These are phyloP conservation scores for Centrapalus pauciflorus DNA, from an alignment of 129 eudicot genomes.

Conservation along the genomic window DNA sequence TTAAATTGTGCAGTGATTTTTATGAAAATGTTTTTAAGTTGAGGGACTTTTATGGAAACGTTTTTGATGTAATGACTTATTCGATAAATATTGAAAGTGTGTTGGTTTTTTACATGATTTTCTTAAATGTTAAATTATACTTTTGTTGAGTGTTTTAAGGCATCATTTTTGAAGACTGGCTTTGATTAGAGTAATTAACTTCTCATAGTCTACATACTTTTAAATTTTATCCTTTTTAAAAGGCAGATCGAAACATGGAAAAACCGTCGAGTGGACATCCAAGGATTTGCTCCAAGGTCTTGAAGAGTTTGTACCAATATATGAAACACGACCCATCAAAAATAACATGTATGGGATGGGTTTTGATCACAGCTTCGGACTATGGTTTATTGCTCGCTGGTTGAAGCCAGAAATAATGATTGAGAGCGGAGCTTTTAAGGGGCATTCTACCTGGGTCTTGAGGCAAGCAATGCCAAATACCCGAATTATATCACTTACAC, in stretches of 20 bases:
- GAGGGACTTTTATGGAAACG: too few relatives aligned
- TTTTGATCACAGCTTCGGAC: conserved; percentile 98
- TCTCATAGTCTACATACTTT: conserved; percentile 29
- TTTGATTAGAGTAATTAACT: conserved; percentile 6
- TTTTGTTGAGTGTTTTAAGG: background rate
- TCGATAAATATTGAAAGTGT: too few relatives aligned
- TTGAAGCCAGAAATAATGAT: conserved; percentile 91
- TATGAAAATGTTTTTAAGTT: too few relatives aligned
- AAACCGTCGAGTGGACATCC: conserved; percentile 85
- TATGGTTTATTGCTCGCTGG: conserved; percentile 95
- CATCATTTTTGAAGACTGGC: background rate
- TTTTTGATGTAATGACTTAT: too few relatives aligned
- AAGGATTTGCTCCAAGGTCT: conserved; percentile 84
- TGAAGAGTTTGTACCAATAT: conserved; percentile 83
- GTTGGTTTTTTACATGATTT: too few relatives aligned
- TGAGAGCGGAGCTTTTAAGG: conserved; percentile 99
- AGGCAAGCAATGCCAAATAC: conserved; percentile 96
- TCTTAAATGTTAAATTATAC: background rate
- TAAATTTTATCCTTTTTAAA: conserved; percentile 65
- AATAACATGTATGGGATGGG: conserved; percentile 99
- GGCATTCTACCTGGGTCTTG: conserved; percentile 97
- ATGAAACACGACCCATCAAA: conserved; percentile 85
- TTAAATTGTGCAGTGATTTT: too few relatives aligned
- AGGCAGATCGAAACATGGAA: conserved; percentile 99
- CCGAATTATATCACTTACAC: conserved; percentile 76